phyloP scores from a whole-genome alignment of 768 basidiomycete genomes.

The Pulveroboletus sp. region DNA sequence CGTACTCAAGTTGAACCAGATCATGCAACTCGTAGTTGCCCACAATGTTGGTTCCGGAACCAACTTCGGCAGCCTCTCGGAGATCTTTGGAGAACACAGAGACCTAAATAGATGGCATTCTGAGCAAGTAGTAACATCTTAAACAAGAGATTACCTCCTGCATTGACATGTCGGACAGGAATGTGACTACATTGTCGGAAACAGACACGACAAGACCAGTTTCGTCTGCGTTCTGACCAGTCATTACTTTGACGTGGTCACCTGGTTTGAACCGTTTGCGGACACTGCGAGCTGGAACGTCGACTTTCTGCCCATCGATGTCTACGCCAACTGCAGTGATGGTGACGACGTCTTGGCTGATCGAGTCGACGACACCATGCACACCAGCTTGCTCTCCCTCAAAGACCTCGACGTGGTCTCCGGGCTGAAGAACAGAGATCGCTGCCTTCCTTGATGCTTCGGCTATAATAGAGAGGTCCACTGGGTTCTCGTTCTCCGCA shows the following conservation, averaged over 20 bases:
- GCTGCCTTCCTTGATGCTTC: slow-evolving; percentile 90
- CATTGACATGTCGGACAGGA: slow-evolving; percentile 96
- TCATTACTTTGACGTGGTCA: slow-evolving; percentile 98
- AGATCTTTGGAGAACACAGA: slow-evolving; percentile 97
- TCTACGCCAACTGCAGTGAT: slow-evolving; percentile 80
- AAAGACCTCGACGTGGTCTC: slow-evolving; percentile 96
- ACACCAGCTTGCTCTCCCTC: slow-evolving; percentile 96
- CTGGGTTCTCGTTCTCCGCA: slow-evolving; percentile 59
- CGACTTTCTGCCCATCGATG: slow-evolving; percentile 82
- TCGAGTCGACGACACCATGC: slow-evolving; percentile 88
- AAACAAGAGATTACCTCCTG: slow-evolving; percentile 66
- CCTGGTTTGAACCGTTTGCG: slow-evolving; percentile 95
- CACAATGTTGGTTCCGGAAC: slow-evolving; percentile 84
- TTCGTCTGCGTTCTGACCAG: slow-evolving; percentile 91
- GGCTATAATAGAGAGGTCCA: slow-evolving; percentile 88
- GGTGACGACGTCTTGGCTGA: slow-evolving; percentile 82
- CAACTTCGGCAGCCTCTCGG: slow-evolving; percentile 95
- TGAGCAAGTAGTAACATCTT: not conserved
- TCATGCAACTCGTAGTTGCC: slow-evolving; percentile 97
- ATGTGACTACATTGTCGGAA: slow-evolving; percentile 87
- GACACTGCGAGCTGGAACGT: slow-evolving; percentile 83
- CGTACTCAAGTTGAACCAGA: slow-evolving; percentile 93
- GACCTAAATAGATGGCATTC: slow-evolving; percentile 48
- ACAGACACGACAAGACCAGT: slow-evolving; percentile 95
- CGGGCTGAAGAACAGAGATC: slow-evolving; percentile 93